Evolutionary conservation across 2,329 filamentous ascomycete genomes (phyloP).

Genomic region (Ophiostoma pallidulum): DNA sequence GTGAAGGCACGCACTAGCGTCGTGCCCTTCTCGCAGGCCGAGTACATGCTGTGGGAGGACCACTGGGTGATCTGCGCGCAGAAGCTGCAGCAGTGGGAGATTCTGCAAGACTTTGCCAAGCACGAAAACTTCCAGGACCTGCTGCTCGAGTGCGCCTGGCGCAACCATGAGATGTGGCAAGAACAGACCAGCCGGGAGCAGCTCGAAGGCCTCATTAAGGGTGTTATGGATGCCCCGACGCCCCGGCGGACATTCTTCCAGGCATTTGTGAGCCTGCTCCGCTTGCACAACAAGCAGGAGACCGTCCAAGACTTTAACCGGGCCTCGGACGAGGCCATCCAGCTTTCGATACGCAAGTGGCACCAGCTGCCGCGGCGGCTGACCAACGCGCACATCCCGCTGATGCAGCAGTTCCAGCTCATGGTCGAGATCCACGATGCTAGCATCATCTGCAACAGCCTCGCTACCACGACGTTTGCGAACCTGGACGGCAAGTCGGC

Average conservation of each 20-base stretch:
- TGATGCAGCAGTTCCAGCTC: slow-evolving; percentile 96
- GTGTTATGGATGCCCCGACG: slow-evolving; percentile 93
- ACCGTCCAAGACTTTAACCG: slow-evolving; percentile 71
- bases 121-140: slow-evolving; percentile 98
- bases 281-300: slow-evolving; percentile 85
- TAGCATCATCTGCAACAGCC: slow-evolving; percentile 87
- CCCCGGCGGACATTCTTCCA: slow-evolving; percentile 94
- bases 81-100: slow-evolving; percentile 98
- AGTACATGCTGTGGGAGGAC: slow-evolving; percentile 99
- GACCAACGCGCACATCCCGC: slow-evolving; percentile 88
- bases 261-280: slow-evolving; percentile 92
- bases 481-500: slow-evolving; percentile 93
- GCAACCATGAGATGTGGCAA: slow-evolving; percentile 91
- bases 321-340: slow-evolving; percentile 92
- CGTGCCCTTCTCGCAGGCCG: slow-evolving; percentile 89
- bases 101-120: slow-evolving; percentile 93
- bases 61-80: slow-evolving; percentile 97
- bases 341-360: slow-evolving; percentile 96
- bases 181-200: slow-evolving; percentile 78
- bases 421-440: slow-evolving; percentile 96
- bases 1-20: slow-evolving; percentile 94
- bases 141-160: slow-evolving; percentile 89
- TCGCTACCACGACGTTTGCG: slow-evolving; percentile 69
- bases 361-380: slow-evolving; percentile 91
- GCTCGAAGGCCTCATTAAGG: slow-evolving; percentile 88